These are phyloP conservation scores for Fusarium penzigii DNA, from an alignment of 2,329 filamentous ascomycete species.

Conservation along the genomic window DNA sequence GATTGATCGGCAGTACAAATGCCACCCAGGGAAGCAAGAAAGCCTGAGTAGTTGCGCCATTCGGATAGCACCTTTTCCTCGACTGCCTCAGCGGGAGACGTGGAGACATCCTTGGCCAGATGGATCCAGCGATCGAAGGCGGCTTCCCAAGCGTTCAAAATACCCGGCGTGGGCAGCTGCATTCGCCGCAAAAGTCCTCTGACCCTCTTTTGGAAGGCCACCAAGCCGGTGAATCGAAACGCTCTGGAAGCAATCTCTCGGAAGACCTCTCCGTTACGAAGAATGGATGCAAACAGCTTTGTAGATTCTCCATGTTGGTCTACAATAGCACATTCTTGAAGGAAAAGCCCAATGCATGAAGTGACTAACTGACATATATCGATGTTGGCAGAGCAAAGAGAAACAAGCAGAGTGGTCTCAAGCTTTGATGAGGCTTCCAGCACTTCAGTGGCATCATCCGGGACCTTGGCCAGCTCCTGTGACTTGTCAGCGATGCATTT, in stretches of 20 bases:
- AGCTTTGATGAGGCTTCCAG: conserved; percentile 54
- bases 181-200: conserved; percentile 60
- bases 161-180: conserved; percentile 64
- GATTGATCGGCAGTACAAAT: conserved; percentile 64
- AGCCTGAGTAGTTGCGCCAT: conserved; percentile 70
- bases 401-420: conserved; percentile 64
- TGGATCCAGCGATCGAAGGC: conserved; percentile 67
- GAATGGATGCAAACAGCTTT: conserved; percentile 52
- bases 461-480: conserved; percentile 56
- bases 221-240: conserved; percentile 67
- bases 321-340: conserved; percentile 61
- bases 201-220: conserved; percentile 69
- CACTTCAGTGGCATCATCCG: conserved; percentile 57
- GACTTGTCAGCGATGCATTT: conserved; percentile 10
- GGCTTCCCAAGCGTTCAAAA: conserved; percentile 66
- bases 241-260: conserved; percentile 62
- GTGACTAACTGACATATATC: conserved; percentile 66
- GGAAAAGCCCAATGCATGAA: conserved; percentile 59
- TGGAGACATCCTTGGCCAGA: conserved; percentile 63
- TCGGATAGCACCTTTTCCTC: conserved; percentile 60
- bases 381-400: conserved; percentile 65
- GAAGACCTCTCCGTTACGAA: conserved; percentile 63
- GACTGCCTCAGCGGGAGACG: conserved; percentile 49
- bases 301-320: conserved; percentile 51
- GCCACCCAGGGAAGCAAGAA: conserved; percentile 66